phyloP scores from a whole-genome alignment of 768 basidiomycete species.

The Cystoderma amianthinum region DNA sequence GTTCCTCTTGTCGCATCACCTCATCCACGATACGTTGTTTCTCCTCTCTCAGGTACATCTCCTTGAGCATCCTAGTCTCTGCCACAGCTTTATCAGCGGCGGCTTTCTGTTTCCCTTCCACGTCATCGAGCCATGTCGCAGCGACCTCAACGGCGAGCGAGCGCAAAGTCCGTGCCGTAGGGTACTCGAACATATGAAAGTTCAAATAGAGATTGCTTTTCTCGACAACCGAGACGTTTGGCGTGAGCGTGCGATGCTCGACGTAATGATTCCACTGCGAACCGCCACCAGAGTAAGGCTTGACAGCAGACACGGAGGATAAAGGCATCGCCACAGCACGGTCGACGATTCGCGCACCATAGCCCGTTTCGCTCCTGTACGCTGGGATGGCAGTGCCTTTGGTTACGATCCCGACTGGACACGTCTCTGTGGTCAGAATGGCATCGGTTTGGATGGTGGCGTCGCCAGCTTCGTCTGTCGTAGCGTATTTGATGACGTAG shows the following conservation, averaged over 20 bases:
- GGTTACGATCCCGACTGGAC: constrained; percentile 4
- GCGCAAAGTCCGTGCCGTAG: background rate
- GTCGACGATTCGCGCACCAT: background rate
- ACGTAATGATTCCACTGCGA: constrained; percentile 1
- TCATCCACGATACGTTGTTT: background rate
- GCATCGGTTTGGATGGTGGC: constrained; percentile 15
- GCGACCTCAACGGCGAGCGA: background rate
- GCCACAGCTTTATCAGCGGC: too few relatives aligned
- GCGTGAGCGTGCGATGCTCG: constrained; percentile 1
- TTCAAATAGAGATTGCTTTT: background rate
- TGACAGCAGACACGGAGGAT: background rate
- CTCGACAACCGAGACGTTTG: background rate
- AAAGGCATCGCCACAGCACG: background rate
- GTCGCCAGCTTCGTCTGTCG: constrained; percentile 11
- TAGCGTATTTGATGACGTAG: constrained; percentile 15
- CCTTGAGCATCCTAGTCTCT: background rate
- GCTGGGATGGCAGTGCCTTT: constrained; percentile 2
- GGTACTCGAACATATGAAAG: background rate
- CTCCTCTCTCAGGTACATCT: background rate
- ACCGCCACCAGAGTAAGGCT: constrained; percentile 1
- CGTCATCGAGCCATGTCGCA: background rate
- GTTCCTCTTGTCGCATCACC: background rate
- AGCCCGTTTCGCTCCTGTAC: constrained; percentile 2
- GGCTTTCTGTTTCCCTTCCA: too few relatives aligned
- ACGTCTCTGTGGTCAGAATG: constrained; percentile 6